Conservation (phyloP, 2,329 filamentous ascomycete species). For the Geosmithia morbida region DNA sequence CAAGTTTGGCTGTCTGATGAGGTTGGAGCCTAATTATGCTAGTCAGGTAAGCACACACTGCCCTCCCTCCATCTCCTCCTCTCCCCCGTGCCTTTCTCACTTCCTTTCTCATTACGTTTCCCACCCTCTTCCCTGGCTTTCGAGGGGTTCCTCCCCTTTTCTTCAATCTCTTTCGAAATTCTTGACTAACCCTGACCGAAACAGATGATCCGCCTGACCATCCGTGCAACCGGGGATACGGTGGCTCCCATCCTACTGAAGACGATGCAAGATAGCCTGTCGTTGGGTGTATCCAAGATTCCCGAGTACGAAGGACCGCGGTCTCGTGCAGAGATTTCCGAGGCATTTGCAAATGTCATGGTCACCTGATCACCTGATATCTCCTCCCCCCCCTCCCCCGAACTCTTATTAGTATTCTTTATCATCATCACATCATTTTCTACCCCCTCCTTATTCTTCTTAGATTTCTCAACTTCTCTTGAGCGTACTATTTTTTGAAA, state of each 20-base stretch:
- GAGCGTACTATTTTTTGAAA: neutral
- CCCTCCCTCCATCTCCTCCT: neutral
- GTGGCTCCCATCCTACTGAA: slow-evolving; percentile 71
- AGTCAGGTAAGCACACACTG: slow-evolving; percentile 55
- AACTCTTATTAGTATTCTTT: too few relatives aligned
- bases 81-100: neutral
- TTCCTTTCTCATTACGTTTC: neutral
- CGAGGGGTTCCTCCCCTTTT: too few relatives aligned
- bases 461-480: neutral
- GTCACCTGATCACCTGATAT: slow-evolving; percentile 18
- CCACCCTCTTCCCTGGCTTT: neutral
- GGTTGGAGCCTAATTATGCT: slow-evolving; percentile 86
- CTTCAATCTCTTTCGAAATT: neutral
- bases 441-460: too few relatives aligned
- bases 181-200: neutral
- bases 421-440: too few relatives aligned
- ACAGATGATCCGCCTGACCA: slow-evolving; percentile 89
- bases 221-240: slow-evolving; percentile 83
- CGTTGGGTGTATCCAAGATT: slow-evolving; percentile 29
- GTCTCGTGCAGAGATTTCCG: slow-evolving; percentile 34
- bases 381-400: too few relatives aligned
- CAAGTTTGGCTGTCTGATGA: slow-evolving; percentile 87
- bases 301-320: slow-evolving; percentile 24
- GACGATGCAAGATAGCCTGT: slow-evolving; percentile 73
- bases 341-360: slow-evolving; percentile 42